A percentile compares a stretch with the other conserved stretches of the same genome.
phyloP scores from a whole-genome alignment of 2,329 filamentous ascomycete species.

The Tolypocladium inflatum region DNA sequence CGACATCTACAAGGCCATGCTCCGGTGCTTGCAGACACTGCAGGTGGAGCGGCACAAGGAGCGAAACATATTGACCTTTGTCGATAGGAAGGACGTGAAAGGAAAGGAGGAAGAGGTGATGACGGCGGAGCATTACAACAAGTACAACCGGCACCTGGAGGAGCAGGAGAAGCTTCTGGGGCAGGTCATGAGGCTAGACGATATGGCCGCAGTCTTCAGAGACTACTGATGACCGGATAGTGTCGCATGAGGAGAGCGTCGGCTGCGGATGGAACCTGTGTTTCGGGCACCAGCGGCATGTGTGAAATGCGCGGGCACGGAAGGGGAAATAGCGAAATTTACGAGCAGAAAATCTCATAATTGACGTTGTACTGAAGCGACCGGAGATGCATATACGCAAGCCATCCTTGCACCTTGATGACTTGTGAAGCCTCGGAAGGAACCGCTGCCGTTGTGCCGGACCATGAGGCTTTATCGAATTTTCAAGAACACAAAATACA shows the following conservation, averaged over 20 bases:
- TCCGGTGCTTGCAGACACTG: constrained; percentile 72
- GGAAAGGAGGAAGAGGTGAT: constrained; percentile 77
- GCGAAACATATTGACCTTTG: constrained; percentile 66
- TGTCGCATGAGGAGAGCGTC: neutral
- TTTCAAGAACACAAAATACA: neutral
- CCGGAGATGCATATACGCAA: neutral
- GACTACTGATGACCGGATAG: constrained; percentile 51
- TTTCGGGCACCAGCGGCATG: neutral
- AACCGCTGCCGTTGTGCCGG: neutral
- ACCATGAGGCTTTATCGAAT: neutral
- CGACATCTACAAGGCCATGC: constrained; percentile 82
- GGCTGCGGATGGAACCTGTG: neutral
- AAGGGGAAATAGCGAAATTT: neutral
- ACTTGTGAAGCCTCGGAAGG: no score
- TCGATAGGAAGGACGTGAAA: constrained; percentile 76
- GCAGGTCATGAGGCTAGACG: constrained; percentile 74
- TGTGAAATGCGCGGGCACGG: neutral
- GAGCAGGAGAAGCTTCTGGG: constrained; percentile 66
- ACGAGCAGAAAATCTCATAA: neutral
- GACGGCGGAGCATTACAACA: constrained; percentile 60
- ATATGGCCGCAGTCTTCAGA: constrained; percentile 71
- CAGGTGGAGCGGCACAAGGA: constrained; percentile 65
- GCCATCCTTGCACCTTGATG: neutral
- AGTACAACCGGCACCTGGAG: constrained; percentile 48
- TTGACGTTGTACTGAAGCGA: neutral